Evolutionary conservation across 441 rosid species (phyloP), one percentile per base, ranked within the genome.

Genomic region (Gossypium schwendimanii): DNA sequence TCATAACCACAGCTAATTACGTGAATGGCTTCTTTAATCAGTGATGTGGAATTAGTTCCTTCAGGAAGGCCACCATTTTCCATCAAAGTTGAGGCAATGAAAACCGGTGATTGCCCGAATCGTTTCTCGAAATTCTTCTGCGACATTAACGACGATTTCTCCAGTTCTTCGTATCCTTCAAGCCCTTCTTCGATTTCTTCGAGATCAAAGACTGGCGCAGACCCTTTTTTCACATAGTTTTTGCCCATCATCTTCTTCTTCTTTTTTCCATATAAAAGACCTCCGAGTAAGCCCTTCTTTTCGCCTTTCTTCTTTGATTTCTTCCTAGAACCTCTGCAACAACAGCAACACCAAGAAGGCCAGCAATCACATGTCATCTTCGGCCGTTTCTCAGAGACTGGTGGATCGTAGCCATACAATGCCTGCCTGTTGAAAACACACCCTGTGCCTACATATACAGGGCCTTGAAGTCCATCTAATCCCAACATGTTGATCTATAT

Each of bases 311-410:
- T 89, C 89, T 57, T 57, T 1, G 89, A 60, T 55, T 77, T 82
- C 53, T 82, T 93, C 78, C 92, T 91, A 14, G 93, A 89, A 58
- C 98, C 89, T 28, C 93, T 84, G 74, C 89, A 93, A 84, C 95
- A 93, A 77, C 93, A 91, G 76, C 90, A 87, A 57, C 94, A 79
- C 96, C 94, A 93, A 69, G 95, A 80, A 73, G 96, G 97, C 91
- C 90, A 94, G 81, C 98, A 92, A 63, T 86, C 94, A 58, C 98
- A 93, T 3, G 97, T 91, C 96, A 91, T 91, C 78, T 89, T 93
- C 3, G 90, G 94, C 4, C 94, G 75, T 81, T 88, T 88, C 69
- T 88, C 85, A 2, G 92, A 86, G 20, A 82, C 89, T 4, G 90
- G 90, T 2, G 92, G 92, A 53, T 84, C 88, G 62, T 88, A 88